Evolutionary conservation across 495 filamentous ascomycete genomes (phyloP).

Genomic region (Talaromyces nanjingensis): DNA sequence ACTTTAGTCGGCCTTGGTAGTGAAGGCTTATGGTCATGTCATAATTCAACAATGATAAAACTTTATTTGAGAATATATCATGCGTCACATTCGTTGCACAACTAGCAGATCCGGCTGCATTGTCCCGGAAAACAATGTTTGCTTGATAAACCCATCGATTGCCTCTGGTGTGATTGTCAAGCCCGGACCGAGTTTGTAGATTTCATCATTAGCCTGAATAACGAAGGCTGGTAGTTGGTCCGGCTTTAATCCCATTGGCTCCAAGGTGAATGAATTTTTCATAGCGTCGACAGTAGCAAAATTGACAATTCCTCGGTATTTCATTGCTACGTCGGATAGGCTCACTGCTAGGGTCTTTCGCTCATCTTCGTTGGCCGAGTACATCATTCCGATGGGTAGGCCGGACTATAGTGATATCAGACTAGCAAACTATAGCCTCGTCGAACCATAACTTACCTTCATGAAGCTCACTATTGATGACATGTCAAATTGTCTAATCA

Average conservation of each 20-base stretch:
- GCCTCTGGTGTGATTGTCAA: not conserved
- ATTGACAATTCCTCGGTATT: not conserved
- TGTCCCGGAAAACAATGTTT: not conserved
- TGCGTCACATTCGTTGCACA: not conserved
- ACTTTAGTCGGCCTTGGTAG: not conserved
- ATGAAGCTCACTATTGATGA: constrained; percentile 1
- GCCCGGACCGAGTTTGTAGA: not conserved
- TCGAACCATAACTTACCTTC: not conserved
- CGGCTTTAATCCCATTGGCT: not conserved
- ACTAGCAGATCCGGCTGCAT: not conserved
- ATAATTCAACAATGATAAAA: not conserved
- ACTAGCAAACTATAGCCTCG: too few species aligned
- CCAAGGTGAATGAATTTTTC: not conserved
- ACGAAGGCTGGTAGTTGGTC: not conserved
- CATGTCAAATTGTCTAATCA: not conserved
- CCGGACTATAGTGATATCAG: not conserved
- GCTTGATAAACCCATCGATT: not conserved
- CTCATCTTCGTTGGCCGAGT: not conserved
- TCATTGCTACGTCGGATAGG: not conserved
- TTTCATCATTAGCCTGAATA: not conserved
- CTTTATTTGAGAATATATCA: not conserved
- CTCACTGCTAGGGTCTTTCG: not conserved
- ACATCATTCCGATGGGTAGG: not conserved
- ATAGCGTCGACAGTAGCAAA: constrained; percentile 1
- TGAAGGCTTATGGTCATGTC: not conserved